Evolutionary conservation across 768 basidiomycete species (phyloP), one percentile per base, ranked within the genome.

Genomic region (Trametes cingulata): DNA sequence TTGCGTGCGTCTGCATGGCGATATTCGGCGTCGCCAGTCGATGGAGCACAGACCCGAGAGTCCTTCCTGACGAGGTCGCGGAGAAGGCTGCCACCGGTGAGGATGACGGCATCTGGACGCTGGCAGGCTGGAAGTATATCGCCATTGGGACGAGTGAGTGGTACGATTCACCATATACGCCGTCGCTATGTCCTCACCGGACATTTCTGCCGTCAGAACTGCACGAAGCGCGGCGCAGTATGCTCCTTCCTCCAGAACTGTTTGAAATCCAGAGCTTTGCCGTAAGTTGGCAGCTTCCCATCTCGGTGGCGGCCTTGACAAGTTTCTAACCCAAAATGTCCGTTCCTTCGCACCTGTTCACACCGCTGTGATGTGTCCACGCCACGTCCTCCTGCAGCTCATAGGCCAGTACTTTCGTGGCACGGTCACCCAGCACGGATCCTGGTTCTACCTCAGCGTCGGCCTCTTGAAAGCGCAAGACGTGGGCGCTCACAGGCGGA

Each of bases 191-290:
- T 24, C 29, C 27, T 10, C 15, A 24, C 10, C 29, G 35, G 14
- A 12, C 33, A 10, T 52, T 54, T 62, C 48, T 15, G 64, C 55
- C 55, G 35, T 45, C 63, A 88, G 87, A 78, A 54, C 75, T 85
- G 19, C 80, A 83, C 68, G 78, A 77, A 20, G 67, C 74, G 36
- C 80, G 80, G 43, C 76, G 79, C 45, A 82, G 82, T 62, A 67
- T 84, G 25, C 74, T 85, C 41, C 80, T 81, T 63, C 82, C 87
- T 0, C 77, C 84, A 12, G 79, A 78, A 60, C 71, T 88, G 6
- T 85, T 86, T 60, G 86, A 88, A 75, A 74, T 88, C 7, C 86
- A 88, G 69, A 80, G 82, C 2, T 71, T 83, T 73, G 77, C 77
- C 65, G 76, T 78, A 73, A 64, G 79, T 76, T 25, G 65, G 67